phyloP scores from a whole-genome alignment of 345 rosid genomes.

The Salix koriyanagi region DNA sequence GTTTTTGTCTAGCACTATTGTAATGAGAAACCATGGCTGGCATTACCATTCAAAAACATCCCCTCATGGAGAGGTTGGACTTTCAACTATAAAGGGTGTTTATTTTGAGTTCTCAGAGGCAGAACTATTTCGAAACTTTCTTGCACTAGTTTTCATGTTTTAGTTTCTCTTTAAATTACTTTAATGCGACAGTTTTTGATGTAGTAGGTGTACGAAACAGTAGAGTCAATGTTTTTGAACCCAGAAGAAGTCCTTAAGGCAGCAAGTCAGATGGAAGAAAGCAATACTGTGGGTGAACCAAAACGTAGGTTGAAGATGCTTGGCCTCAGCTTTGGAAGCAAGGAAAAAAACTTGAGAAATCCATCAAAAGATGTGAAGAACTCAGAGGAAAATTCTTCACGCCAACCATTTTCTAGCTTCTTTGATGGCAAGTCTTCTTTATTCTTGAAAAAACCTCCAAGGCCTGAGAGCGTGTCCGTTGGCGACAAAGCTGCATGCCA shows the following conservation, averaged over 20 bases:
- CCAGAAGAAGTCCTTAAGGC: conserved; percentile 68
- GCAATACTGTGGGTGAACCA: conserved; percentile 36
- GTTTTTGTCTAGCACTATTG: too few relatives aligned
- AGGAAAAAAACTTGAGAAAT: conserved; percentile 48
- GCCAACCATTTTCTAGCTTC: conserved; percentile 67
- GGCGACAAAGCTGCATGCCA: conserved; percentile 20
- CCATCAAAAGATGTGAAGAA: conserved; percentile 40
- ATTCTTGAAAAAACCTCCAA: conserved; percentile 72
- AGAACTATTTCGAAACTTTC: too few relatives aligned
- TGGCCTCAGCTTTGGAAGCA: conserved; percentile 61
- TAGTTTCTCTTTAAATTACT: not conserved
- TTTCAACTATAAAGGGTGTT: too few relatives aligned
- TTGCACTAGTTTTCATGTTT: too few relatives aligned
- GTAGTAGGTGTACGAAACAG: conserved; percentile 74
- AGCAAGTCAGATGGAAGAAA: conserved; percentile 47
- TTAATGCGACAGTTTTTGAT: conserved; percentile 3
- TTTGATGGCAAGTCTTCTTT: conserved; percentile 82
- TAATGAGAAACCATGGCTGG: too few relatives aligned
- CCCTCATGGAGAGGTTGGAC: too few relatives aligned
- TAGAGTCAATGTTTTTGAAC: conserved; percentile 63
- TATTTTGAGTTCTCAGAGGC: too few relatives aligned
- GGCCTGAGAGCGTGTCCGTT: conserved; percentile 33
- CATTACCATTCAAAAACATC: too few relatives aligned
- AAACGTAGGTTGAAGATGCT: conserved; percentile 62
- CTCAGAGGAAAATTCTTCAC: conserved; percentile 38